Evolutionary conservation across 768 basidiomycete species (phyloP).

Genomic region (Tulasnella sp.): DNA sequence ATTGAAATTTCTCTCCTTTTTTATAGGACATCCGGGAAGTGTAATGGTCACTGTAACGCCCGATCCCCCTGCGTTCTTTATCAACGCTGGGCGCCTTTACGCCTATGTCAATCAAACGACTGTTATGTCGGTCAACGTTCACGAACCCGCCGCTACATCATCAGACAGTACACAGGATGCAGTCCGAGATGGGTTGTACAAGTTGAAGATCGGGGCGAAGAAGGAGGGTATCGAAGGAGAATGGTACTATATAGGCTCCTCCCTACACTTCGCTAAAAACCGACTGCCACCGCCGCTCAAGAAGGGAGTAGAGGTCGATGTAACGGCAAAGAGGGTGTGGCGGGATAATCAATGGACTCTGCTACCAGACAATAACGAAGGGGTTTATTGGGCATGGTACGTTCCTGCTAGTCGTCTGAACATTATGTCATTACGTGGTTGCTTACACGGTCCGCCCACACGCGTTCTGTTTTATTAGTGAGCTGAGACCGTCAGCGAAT

Average conservation of each 20-base stretch:
- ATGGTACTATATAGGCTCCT: constrained; percentile 3
- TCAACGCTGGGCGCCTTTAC: constrained; percentile 42
- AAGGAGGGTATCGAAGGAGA: constrained; percentile 7
- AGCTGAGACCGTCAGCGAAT: background rate
- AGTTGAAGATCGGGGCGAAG: constrained; percentile 4
- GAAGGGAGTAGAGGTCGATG: background rate
- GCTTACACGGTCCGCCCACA: too few relatives aligned
- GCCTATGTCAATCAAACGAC: constrained; percentile 44
- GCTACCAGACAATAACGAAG: constrained; percentile 8
- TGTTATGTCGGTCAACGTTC: constrained; percentile 44
- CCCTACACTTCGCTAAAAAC: background rate
- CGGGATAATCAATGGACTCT: background rate
- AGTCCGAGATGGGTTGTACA: constrained; percentile 1
- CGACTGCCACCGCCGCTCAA: constrained; percentile 3
- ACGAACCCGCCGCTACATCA: constrained; percentile 30
- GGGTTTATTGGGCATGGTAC: constrained; percentile 12
- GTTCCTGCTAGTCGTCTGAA: too few relatives aligned
- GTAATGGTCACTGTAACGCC: constrained; percentile 33
- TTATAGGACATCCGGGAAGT: constrained; percentile 42
- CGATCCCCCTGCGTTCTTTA: constrained; percentile 42
- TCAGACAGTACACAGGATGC: background rate
- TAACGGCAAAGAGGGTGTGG: background rate
- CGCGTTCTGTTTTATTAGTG: too few relatives aligned
- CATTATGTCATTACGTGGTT: too few relatives aligned
- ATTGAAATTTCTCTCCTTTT: background rate